Percentiles rank a stretch among this genome's conserved stretches.
Evolutionary conservation across 345 rosid genomes (phyloP).

Genomic region (Euphorbia peplus): DNA sequence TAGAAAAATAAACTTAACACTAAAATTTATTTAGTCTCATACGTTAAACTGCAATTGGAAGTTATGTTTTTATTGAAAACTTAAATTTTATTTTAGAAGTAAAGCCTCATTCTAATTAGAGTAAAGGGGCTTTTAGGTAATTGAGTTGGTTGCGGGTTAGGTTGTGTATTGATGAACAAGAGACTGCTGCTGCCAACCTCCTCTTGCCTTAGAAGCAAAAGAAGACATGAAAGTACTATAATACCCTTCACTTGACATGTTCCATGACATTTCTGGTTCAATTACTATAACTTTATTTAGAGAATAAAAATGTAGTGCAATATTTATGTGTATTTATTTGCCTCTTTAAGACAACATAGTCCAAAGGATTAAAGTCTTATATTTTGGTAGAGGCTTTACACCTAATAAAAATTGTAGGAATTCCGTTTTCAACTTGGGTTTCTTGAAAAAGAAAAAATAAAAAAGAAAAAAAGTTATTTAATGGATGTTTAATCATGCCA

Average conservation of each 20-base stretch:
- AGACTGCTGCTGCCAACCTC: neutral
- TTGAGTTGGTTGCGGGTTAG: neutral
- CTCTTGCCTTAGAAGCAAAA: conserved; percentile 25
- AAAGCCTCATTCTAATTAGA: no score
- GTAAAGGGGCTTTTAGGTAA: neutral
- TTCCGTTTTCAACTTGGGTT: neutral
- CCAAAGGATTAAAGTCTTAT: no score
- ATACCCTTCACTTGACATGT: neutral
- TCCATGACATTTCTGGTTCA: no score
- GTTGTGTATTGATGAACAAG: neutral
- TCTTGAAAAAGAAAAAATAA: neutral
- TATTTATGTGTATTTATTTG: no score
- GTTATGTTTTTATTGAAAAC: no score
- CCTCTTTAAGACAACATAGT: no score
- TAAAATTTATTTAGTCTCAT: no score
- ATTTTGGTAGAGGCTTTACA: neutral
- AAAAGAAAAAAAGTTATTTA: neutral
- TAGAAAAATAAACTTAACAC: no score
- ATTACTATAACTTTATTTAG: no score
- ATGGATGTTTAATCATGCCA: neutral
- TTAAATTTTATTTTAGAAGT: no score
- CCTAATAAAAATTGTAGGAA: neutral
- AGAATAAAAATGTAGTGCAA: no score
- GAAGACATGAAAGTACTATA: neutral
- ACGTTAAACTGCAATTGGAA: no score